Base-by-base conservation (phyloP, 1,284 basidiomycete genomes). In the Pseudozyma tsukubaensis region DNA sequence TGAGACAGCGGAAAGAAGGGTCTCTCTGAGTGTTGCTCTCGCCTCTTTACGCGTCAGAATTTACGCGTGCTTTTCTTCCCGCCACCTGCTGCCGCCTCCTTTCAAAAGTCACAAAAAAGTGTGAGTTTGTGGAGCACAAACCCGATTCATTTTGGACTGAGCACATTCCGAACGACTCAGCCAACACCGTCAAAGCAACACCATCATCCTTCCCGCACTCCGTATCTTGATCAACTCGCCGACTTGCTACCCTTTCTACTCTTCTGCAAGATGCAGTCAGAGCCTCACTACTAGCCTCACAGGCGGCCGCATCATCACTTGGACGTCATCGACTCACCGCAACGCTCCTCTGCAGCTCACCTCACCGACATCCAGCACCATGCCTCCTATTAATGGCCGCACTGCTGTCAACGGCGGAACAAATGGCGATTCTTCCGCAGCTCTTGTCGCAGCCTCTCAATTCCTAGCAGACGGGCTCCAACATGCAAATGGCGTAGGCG, bases 371-470 rank as follows among this genome's bases (percentile, higher is more conserved):
- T 29, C 24, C 6, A 3, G 6, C 24, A 29, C 24, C 24, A 29
- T 29, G 24, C 24, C 24, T 29, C 6, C 37, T 24, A 40, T 37
- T 1, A 18, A 45, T 18, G 44, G 44, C n/a, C 45, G 11, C 34
- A 12, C 29, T 19, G 10, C 36, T 21, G 16, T 18, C 34, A 43
- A 44, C 19, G 51, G 52, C 24, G 36, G 53, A 9, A 13, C 10
- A 32, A 45, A 47, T 32, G 49, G 24, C 11, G 55, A 62, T 11
- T 34, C 50, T 7, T 54, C 62, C 2, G 45, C 64, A 18, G 64
- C 64, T 1, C 57, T 67, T 9, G 64, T 54, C 21, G 70, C 64
- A 40, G 70, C 70, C 29, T 72, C 70, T 2, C 70, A 72, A 21
- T 67, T 56, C 32, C 59, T 72, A 21, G 53, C 50, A 37, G 48